A percentile compares a stretch with the other conserved stretches of the same genome.
Evolutionary conservation across 805 yeast genomes (phyloP).

Genomic region (Ogataea ganodermae): DNA sequence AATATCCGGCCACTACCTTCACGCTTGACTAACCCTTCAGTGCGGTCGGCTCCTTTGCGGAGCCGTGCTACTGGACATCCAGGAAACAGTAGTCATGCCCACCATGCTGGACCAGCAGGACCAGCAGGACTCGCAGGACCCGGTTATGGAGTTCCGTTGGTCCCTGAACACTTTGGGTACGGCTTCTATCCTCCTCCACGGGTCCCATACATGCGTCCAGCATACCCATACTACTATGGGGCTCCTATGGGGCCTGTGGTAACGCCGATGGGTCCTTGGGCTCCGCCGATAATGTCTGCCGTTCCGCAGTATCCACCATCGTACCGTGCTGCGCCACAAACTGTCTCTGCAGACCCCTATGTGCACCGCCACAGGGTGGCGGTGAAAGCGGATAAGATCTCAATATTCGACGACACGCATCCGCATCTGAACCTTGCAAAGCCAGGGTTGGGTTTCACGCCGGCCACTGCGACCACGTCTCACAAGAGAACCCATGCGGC

Average conservation of each 20-base stretch:
- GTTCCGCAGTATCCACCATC: slow-evolving; percentile 1
- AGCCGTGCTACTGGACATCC: slow-evolving; percentile 1
- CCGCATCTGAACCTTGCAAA: not conserved
- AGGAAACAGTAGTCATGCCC: too few species aligned
- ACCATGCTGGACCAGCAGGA: not conserved
- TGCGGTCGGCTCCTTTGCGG: slow-evolving; percentile 21
- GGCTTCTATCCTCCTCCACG: not conserved
- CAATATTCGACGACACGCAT: slow-evolving; percentile 9
- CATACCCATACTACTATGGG: slow-evolving; percentile 5
- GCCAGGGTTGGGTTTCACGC: not conserved
- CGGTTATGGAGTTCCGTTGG: not conserved
- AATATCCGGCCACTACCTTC: slow-evolving; percentile 11
- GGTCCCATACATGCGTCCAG: not conserved
- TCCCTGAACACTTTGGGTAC: not conserved
- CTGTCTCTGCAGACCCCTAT: not conserved
- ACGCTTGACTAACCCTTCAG: slow-evolving; percentile 9
- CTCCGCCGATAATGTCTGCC: slow-evolving; percentile 1
- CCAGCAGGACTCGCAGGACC: not conserved
- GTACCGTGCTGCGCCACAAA: slow-evolving; percentile 1
- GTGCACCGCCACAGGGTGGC: slow-evolving; percentile 12
- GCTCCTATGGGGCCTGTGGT: slow-evolving; percentile 3
- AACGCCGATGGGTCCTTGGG: not conserved
- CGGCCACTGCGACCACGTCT: not conserved
- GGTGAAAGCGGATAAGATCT: slow-evolving; percentile 9
- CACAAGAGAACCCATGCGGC: too few species aligned